phyloP scores from a whole-genome alignment of 305 asterid species.

The Solanum chacoense region DNA sequence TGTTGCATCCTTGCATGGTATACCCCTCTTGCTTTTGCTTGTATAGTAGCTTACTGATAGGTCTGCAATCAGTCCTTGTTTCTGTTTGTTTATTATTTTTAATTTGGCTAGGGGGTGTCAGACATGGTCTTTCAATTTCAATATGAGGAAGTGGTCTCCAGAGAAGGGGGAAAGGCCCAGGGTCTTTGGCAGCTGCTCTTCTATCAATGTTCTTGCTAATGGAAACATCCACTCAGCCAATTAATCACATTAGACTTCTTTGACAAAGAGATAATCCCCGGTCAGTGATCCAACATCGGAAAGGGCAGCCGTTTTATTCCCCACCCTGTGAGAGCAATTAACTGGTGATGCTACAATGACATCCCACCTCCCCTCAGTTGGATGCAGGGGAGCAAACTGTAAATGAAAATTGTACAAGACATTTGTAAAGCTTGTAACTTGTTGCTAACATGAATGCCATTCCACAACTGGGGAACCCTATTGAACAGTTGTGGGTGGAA shows the following conservation, averaged over 20 bases:
- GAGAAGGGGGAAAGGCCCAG: neutral
- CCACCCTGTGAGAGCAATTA: neutral
- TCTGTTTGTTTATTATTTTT: neutral
- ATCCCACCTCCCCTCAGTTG: neutral
- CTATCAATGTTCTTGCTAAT: neutral
- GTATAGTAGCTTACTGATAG: neutral
- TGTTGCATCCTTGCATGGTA: neutral
- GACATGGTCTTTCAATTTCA: neutral
- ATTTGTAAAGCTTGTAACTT: neutral
- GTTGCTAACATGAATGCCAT: neutral
- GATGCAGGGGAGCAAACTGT: neutral
- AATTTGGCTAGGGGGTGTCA: neutral
- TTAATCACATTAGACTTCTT: neutral
- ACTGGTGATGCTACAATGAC: neutral
- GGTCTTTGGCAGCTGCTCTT: neutral
- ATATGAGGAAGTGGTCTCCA: neutral
- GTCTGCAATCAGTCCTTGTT: neutral
- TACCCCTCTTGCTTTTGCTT: neutral
- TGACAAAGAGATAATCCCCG: neutral
- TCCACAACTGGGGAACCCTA: neutral
- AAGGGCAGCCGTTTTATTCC: neutral
- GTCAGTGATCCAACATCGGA: neutral
- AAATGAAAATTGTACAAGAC: neutral
- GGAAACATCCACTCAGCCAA: neutral
- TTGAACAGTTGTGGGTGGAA: neutral